Evolutionary conservation across 331 rosid species (phyloP), one percentile per base, ranked within the genome.

Genomic region (Quercus tomentella): DNA sequence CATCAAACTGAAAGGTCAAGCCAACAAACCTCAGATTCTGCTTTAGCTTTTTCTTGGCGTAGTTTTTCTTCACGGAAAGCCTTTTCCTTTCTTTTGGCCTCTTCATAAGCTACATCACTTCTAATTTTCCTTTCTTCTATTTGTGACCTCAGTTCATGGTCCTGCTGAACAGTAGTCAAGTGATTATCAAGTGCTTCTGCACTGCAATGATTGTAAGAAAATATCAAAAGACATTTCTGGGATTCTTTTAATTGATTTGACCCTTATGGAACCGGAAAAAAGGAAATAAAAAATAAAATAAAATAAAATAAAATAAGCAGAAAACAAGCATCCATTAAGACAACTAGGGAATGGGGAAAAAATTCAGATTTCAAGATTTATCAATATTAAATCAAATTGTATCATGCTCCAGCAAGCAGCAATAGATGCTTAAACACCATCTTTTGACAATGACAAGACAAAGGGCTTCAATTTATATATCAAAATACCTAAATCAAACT

Each of bases 161-260:
- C 92, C 56, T 82, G 86, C 78, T 91, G 98, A 88, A 94, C 89
- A 78, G 87, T 91, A 78, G 93, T 91, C 90, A 94, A 85, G 84
- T 94, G 95, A 90, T 84, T 89, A 87, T 94, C 97, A 83, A 94
- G 93, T 70, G 86, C 96, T 85, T 89, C 97, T 33, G 98, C 98
- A 57, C 98, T 94, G 77, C 85, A 89, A 63, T 63, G 69, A 41
- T 28, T 26, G 55, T 3, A 72, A 51, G 76, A 26, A 76, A 70
- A 76, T 72, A 62, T n/a, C 77, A 81, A 66, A 55, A 26, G 82
- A 79, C 70, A 72, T 81, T 80, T 74, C 83, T 77, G 45, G 45
- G 45, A 37, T 37, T 37, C 10, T 37, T 37, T 37, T 37, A 37
- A 37, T 37, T 37, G 45, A 7, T 37, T 37, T 37, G 45, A 2